Percentiles rank a stretch among this genome's conserved stretches.
Conservation (phyloP, 768 basidiomycete species). For the Dacryopinax spathularia region DNA sequence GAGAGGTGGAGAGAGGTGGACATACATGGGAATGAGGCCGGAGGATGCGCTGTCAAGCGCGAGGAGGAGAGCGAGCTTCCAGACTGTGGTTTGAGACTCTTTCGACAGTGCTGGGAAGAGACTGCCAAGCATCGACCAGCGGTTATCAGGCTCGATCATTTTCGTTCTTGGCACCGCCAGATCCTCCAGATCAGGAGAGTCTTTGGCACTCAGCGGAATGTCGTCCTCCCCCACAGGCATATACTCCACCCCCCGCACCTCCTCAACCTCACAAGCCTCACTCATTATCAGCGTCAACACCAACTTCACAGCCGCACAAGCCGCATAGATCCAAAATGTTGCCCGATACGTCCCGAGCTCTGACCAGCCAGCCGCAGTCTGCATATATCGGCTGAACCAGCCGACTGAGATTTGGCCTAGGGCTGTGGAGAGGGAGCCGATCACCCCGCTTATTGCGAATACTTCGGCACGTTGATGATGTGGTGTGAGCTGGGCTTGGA, state of each 20-base stretch:
- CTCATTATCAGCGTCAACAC: conserved; percentile 8
- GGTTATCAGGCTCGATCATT: background rate
- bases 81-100: conserved; percentile 14
- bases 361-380: conserved; percentile 11
- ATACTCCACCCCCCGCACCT: background rate
- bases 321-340: conserved; percentile 14
- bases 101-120: conserved; percentile 12
- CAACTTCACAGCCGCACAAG: conserved; percentile 14
- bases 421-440: conserved; percentile 13
- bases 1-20: background rate
- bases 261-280: conserved; percentile 10
- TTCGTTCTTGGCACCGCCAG: background rate
- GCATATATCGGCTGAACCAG: conserved; percentile 8
- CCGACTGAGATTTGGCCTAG: conserved; percentile 15
- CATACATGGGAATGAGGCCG: conserved; percentile 13
- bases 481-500: conserved; percentile 15
- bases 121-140: background rate
- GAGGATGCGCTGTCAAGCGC: conserved; percentile 16
- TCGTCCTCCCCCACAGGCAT: conserved; percentile 5
- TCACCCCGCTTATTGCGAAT: conserved; percentile 15
- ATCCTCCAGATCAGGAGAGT: background rate
- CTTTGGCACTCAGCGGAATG: background rate
- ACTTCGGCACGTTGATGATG: conserved; percentile 12
- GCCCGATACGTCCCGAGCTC: conserved; percentile 13
- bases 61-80: conserved; percentile 16